A percentile compares a stretch with the other conserved stretches of the same genome.
phyloP scores from a whole-genome alignment of 306 rosid species.

The Luffa aegyptiaca region DNA sequence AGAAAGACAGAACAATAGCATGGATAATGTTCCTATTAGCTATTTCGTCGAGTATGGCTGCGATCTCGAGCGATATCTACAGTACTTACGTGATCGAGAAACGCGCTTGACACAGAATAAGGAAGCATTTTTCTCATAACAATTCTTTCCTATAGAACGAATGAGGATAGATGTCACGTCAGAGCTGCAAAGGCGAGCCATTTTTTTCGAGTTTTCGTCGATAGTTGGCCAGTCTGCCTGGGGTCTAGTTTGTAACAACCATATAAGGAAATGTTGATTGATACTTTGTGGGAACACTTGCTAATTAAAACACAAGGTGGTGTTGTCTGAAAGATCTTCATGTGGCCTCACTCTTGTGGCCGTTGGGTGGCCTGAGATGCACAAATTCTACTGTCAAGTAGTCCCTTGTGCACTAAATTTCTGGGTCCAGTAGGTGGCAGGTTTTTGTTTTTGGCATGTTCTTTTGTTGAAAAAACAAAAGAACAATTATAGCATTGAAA shows the following conservation, averaged over 20 bases:
- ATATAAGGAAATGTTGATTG: background rate
- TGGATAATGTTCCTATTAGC: conserved; percentile 56
- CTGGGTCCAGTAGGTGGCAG: conserved; percentile 6
- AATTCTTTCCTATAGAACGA: background rate
- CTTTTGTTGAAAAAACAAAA: background rate
- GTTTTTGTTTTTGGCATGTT: conserved; percentile 7
- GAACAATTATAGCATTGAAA: background rate
- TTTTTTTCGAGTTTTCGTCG: background rate
- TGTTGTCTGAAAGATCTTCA: conserved; percentile 4
- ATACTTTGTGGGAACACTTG: background rate
- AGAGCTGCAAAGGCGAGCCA: conserved; percentile 6
- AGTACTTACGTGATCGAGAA: conserved; percentile 23
- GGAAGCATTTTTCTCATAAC: background rate
- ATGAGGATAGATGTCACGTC: background rate
- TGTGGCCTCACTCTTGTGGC: background rate
- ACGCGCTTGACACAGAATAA: conserved; percentile 8
- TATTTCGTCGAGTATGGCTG: conserved; percentile 44
- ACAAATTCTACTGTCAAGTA: background rate
- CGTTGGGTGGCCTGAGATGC: background rate
- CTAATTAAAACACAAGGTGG: conserved; percentile 2
- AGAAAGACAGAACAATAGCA: conserved; percentile 37
- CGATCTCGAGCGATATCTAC: conserved; percentile 54
- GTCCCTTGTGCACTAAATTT: conserved; percentile 6
- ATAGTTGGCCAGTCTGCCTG: background rate
- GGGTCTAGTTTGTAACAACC: background rate